Percentiles rank a stretch among this genome's conserved stretches.
phyloP scores from a whole-genome alignment of 225 moss, liverwort and hornwort species.

The Physcomitrium patens region DNA sequence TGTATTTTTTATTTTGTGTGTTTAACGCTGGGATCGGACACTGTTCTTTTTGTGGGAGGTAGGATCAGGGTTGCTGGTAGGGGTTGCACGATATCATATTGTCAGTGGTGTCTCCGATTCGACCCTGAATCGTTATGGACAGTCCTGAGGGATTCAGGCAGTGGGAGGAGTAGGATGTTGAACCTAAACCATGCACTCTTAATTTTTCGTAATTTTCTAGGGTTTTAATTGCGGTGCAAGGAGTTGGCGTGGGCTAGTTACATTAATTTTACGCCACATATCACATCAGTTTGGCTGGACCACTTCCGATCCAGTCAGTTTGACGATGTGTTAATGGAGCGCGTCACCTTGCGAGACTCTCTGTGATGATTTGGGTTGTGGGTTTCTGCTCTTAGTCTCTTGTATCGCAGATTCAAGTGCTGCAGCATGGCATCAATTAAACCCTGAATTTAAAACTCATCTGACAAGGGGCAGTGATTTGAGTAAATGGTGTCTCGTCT shows the following conservation, averaged over 20 bases:
- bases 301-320: not conserved
- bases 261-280: not conserved
- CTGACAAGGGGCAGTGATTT: not conserved
- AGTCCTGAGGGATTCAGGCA: not conserved
- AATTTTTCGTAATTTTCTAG: conserved; percentile 12
- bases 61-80: too few relatives aligned
- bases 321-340: not conserved
- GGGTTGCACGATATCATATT: too few relatives aligned
- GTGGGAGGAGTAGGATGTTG: not conserved
- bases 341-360: conserved; percentile 3
- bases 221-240: conserved; percentile 5
- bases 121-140: not conserved
- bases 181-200: not conserved
- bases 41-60: too few relatives aligned
- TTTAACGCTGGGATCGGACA: too few relatives aligned
- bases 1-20: too few relatives aligned
- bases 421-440: not conserved
- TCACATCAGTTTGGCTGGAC: not conserved
- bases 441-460: not conserved
- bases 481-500: not conserved
- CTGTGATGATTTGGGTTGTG: not conserved
- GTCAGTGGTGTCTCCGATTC: too few relatives aligned
- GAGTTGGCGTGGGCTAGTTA: not conserved
- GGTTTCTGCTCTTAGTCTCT: not conserved
- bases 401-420: not conserved